Evolutionary conservation across 768 basidiomycete genomes (phyloP), one percentile per base, ranked within the genome.

Genomic region (Rhizopogon rudus): DNA sequence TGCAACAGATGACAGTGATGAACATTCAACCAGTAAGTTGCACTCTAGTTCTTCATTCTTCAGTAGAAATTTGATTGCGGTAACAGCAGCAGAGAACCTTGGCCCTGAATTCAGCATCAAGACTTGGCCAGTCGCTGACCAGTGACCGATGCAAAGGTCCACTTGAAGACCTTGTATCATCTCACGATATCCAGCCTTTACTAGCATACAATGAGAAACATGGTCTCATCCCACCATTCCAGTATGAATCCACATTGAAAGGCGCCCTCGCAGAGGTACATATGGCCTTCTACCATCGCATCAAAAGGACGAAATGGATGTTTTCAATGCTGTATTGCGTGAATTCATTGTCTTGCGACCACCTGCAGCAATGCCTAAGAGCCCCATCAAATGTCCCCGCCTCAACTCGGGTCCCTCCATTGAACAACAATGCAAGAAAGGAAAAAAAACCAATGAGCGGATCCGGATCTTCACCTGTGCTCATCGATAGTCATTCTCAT

Each of bases 171-270:
- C 45, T 55, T 3, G 12, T 55, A 14, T 16, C 37, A 6, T 40
- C 46, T 2, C 54, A 55, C 25, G 20, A 48, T 39, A 55, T 55
- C 16, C 39, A 42, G 6, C 54, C 54, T 8, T 20, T 55, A 10
- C 46, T 40, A 9, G 46, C 29, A 3, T 49, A 40, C 13, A 40
- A 55, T 20, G 12, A 25, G 6, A 29, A 41, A 5, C 6, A 40
- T 14, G 9, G 6, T 5, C 8, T 41, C 20, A 55, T 55, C 8
- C 45, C 39, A 5, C 45, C 54, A 1, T 3, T 3, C 6, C 22
- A 55, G 8, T 55, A 41, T n/a, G 44, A 55, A 33, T 14, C 44
- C 4, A 55, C 37, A 41, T 44, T 55, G 3, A 41, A 40, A 7
- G 46, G 44, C 6, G 10, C n/a, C n/a, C 33, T 41, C 10, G 39